phyloP scores from a whole-genome alignment of 2,329 filamentous ascomycete genomes.

The Pseudocercospora crystallina region DNA sequence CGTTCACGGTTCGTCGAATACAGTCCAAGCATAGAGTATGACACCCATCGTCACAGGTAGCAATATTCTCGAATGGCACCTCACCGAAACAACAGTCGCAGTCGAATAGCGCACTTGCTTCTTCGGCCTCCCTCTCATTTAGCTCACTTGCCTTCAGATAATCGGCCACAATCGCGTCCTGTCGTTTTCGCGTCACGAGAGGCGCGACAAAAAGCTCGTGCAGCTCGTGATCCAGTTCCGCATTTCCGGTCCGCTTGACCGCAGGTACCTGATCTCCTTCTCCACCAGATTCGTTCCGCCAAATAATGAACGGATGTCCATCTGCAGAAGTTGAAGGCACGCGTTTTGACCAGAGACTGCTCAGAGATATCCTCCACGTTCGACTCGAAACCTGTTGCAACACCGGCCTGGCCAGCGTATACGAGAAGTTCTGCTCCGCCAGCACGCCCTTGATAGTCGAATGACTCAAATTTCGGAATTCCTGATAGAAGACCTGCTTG shows the following conservation, averaged over 20 bases:
- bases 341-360: conserved; percentile 67
- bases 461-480: conserved; percentile 72
- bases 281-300: conserved; percentile 48
- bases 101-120: conserved; percentile 56
- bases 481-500: conserved; percentile 65
- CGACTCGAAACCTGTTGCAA: conserved; percentile 68
- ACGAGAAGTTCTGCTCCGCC: conserved; percentile 77
- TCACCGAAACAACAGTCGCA: conserved; percentile 77
- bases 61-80: conserved; percentile 70
- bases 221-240: conserved; percentile 54
- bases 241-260: conserved; percentile 64
- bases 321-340: conserved; percentile 52
- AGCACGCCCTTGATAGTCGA: conserved; percentile 76
- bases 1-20: conserved; percentile 75
- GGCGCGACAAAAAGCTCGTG: conserved; percentile 46
- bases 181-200: conserved; percentile 39
- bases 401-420: conserved; percentile 68
- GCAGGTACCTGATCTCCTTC: conserved; percentile 60
- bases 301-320: conserved; percentile 62
- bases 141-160: conserved; percentile 43
- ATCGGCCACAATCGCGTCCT: conserved; percentile 43
- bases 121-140: conserved; percentile 51
- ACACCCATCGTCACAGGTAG: conserved; percentile 65
- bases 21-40: conserved; percentile 81
- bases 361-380: conserved; percentile 75